A percentile compares a stretch with the other conserved stretches of the same genome.
Evolutionary conservation across 2,329 filamentous ascomycete species (phyloP).

Genomic region (Fusarium tjaetaba): DNA sequence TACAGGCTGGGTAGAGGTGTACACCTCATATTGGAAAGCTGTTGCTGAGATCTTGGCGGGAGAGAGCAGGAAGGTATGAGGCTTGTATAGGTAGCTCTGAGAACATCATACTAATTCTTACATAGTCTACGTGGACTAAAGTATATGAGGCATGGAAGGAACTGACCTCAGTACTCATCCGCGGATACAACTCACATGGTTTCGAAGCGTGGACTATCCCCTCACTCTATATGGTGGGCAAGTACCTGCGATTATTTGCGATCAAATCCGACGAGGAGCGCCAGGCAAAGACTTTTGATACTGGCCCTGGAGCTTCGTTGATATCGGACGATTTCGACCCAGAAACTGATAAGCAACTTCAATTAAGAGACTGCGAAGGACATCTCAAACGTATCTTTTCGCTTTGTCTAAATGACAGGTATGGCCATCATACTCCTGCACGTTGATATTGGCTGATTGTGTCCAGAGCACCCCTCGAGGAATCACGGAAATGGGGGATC

Average conservation of each 20-base stretch:
- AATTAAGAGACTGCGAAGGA: slow-evolving; percentile 89
- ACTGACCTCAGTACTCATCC: slow-evolving; percentile 77
- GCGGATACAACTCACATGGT: slow-evolving; percentile 79
- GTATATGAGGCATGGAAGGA: slow-evolving; percentile 93
- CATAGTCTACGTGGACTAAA: slow-evolving; percentile 74
- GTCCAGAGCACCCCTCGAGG: slow-evolving; percentile 75
- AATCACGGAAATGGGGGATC: slow-evolving; percentile 97
- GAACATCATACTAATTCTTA: slow-evolving; percentile 23
- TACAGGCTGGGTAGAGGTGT: slow-evolving; percentile 88
- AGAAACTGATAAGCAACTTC: slow-evolving; percentile 80
- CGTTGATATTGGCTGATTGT: background rate
- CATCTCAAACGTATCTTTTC: slow-evolving; percentile 93
- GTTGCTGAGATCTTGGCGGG: slow-evolving; percentile 75
- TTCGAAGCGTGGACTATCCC: slow-evolving; percentile 94
- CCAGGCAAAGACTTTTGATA: slow-evolving; percentile 49
- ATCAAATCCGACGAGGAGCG: slow-evolving; percentile 86
- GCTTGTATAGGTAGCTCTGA: background rate
- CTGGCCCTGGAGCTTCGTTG: slow-evolving; percentile 52
- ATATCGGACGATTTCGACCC: slow-evolving; percentile 86
- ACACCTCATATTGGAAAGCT: slow-evolving; percentile 84
- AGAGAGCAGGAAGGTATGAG: slow-evolving; percentile 51
- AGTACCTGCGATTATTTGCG: slow-evolving; percentile 86
- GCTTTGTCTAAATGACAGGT: slow-evolving; percentile 90
- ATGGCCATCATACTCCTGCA: slow-evolving; percentile 33
- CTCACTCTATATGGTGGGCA: slow-evolving; percentile 86